Evolutionary conservation across 2,329 filamentous ascomycete species (phyloP).

Genomic region (Trichophyton simii): DNA sequence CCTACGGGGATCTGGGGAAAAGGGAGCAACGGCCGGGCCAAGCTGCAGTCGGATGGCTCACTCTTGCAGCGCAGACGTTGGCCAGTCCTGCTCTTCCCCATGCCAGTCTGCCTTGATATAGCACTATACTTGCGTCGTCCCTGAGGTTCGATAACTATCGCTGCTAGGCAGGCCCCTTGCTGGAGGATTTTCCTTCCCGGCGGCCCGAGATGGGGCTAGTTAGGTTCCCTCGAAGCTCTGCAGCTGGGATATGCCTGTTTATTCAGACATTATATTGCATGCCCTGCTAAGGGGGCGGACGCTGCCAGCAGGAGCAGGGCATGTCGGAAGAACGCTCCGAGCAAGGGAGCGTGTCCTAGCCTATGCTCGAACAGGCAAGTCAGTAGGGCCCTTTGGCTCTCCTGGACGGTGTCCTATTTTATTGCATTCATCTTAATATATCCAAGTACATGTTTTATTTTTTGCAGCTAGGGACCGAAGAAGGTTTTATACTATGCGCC

Average conservation of each 20-base stretch:
- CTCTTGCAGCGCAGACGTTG: background rate
- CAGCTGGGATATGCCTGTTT: background rate
- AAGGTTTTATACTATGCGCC: slow-evolving; percentile 1
- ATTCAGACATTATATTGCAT: background rate
- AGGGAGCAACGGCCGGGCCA: background rate
- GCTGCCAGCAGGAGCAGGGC: background rate
- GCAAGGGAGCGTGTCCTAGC: background rate
- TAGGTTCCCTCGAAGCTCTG: background rate
- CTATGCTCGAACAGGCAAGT: slow-evolving; percentile 1
- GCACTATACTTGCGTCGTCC: too few relatives aligned
- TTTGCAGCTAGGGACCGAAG: background rate
- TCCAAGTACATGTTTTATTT: too few relatives aligned
- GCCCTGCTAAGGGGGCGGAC: background rate
- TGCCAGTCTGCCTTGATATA: background rate
- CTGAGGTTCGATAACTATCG: too few relatives aligned
- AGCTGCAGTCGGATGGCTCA: background rate
- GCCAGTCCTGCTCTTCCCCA: background rate
- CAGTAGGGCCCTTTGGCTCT: background rate
- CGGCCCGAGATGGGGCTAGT: background rate
- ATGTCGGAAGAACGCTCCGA: slow-evolving; percentile 2
- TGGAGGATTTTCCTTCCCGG: background rate
- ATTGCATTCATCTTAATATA: background rate
- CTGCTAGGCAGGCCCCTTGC: background rate
- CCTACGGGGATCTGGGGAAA: background rate
- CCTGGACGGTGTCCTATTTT: too few relatives aligned